Evolutionary conservation across 2,329 filamentous ascomycete species (phyloP).

Genomic region (Colletotrichum higginsianum): DNA sequence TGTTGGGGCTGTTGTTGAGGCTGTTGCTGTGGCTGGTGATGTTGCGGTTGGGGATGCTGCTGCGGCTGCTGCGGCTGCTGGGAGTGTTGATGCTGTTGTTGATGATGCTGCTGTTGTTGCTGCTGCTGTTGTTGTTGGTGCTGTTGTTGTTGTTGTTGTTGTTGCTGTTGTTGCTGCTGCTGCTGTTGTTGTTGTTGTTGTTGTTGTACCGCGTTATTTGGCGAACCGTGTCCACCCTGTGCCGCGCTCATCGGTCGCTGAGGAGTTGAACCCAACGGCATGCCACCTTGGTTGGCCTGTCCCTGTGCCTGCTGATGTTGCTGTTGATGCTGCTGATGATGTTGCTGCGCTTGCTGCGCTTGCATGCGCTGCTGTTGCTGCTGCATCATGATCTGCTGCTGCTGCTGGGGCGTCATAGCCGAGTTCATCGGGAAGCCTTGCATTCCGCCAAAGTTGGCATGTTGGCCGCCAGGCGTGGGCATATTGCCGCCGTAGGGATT

Average conservation of each 20-base stretch:
- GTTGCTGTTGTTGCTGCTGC: slow-evolving; percentile 46
- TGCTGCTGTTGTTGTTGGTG: slow-evolving; percentile 45
- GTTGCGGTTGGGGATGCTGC: slow-evolving; percentile 48
- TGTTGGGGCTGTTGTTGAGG: slow-evolving; percentile 47
- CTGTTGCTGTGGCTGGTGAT: slow-evolving; percentile 49
- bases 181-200: slow-evolving; percentile 50
- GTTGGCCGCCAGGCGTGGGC: slow-evolving; percentile 64
- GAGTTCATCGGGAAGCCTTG: slow-evolving; percentile 70
- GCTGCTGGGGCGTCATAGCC: slow-evolving; percentile 60
- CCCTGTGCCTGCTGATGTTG: slow-evolving; percentile 56
- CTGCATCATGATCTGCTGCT: slow-evolving; percentile 48
- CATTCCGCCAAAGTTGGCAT: slow-evolving; percentile 65
- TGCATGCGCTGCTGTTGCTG: slow-evolving; percentile 49
- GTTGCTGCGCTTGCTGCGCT: slow-evolving; percentile 47
- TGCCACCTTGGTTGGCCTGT: slow-evolving; percentile 44
- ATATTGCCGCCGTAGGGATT: slow-evolving; percentile 70
- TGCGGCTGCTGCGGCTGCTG: slow-evolving; percentile 48
- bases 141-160: slow-evolving; percentile 50
- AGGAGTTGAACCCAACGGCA: slow-evolving; percentile 49
- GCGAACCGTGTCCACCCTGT: slow-evolving; percentile 50
- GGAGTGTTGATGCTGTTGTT: slow-evolving; percentile 49
- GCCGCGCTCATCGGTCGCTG: slow-evolving; percentile 49
- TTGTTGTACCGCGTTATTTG: slow-evolving; percentile 50
- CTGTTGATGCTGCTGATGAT: slow-evolving; percentile 50
- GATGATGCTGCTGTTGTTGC: slow-evolving; percentile 43